Conservation (phyloP, 2,329 filamentous ascomycete species). For the Golovinomyces cichoracearum region DNA sequence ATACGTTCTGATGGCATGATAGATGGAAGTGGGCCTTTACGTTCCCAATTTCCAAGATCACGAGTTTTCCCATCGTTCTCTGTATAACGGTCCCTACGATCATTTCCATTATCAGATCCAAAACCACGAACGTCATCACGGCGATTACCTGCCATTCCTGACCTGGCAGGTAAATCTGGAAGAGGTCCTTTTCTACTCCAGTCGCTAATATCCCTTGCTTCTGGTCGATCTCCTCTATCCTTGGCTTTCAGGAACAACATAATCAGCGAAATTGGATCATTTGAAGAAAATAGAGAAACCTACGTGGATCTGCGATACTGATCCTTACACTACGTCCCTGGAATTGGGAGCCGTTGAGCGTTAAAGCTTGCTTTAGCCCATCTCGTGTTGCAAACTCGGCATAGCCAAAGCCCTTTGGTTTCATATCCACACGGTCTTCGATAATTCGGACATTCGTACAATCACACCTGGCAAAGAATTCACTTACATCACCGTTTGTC, state of each 20-base stretch:
- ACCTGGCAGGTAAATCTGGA: constrained; percentile 37
- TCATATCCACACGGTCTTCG: constrained; percentile 78
- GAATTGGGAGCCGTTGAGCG: constrained; percentile 56
- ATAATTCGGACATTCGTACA: constrained; percentile 86
- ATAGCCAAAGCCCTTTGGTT: constrained; percentile 95
- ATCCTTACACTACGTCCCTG: constrained; percentile 75
- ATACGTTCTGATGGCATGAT: constrained; percentile 27
- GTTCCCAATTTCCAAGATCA: constrained; percentile 79
- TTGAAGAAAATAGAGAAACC: constrained; percentile 20
- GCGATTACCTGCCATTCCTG: constrained; percentile 17
- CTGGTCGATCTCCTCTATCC: constrained; percentile 37
- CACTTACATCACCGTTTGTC: constrained; percentile 53
- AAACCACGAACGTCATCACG: constrained; percentile 26
- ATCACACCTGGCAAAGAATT: constrained; percentile 65
- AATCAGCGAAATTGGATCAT: constrained; percentile 6
- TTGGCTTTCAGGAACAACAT: constrained; percentile 34
- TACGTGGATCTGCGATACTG: constrained; percentile 94
- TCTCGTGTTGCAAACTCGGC: constrained; percentile 77
- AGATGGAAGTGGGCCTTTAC: constrained; percentile 71
- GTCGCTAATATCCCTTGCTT: constrained; percentile 58
- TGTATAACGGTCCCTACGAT: constrained; percentile 44
- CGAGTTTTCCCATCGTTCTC: constrained; percentile 50
- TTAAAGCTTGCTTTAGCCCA: constrained; percentile 72
- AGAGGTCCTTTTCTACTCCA: constrained; percentile 88
- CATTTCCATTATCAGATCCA: constrained; percentile 25